phyloP scores from a whole-genome alignment of 345 rosid genomes.

The Bruguiera gymnorhiza region DNA sequence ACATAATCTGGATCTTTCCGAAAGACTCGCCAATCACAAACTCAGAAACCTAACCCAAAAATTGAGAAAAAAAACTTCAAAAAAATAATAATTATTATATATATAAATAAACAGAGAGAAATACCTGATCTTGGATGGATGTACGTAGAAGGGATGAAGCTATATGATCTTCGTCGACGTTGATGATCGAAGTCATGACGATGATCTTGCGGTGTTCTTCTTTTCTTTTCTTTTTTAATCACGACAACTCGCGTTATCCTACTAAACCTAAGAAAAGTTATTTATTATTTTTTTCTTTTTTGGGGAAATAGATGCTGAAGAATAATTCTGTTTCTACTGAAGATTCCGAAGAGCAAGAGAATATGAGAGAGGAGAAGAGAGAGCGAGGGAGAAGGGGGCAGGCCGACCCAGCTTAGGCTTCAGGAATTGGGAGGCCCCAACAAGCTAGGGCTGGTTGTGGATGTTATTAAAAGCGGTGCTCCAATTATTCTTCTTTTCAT shows the following conservation, averaged over 20 bases:
- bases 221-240: too few species aligned
- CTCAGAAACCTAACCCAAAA: too few species aligned
- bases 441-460: background rate
- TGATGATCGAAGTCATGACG: slow-evolving; percentile 27
- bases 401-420: background rate
- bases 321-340: background rate
- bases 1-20: too few species aligned
- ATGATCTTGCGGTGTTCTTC: background rate
- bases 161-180: slow-evolving; percentile 13
- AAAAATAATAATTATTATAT: background rate
- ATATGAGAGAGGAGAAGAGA: too few species aligned
- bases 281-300: too few species aligned
- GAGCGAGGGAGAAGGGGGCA: background rate
- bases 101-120: background rate
- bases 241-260: background rate
- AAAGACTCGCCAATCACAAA: too few species aligned
- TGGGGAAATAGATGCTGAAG: background rate
- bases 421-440: slow-evolving; percentile 2
- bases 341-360: slow-evolving; percentile 5
- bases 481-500: background rate
- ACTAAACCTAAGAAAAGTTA: background rate
- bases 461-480: background rate
- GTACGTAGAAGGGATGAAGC: slow-evolving; percentile 15
- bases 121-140: slow-evolving; percentile 35
- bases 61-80: background rate